Evolutionary conservation across 257 asterid genomes (phyloP), one percentile per base, ranked within the genome.

Genomic region (Nicotiana knightiana): DNA sequence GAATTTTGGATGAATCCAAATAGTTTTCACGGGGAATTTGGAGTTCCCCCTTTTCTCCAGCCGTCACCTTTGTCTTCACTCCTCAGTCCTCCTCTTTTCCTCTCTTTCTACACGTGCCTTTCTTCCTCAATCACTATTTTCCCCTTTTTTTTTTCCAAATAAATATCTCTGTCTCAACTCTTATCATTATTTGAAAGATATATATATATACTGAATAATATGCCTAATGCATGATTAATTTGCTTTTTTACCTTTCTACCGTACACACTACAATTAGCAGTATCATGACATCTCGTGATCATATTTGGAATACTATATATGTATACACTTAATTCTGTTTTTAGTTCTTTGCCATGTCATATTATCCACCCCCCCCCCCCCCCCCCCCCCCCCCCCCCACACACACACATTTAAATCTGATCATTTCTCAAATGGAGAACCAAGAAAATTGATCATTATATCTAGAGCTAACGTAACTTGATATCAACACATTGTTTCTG

Each of bases 21-120:
- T 64, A 18, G 81, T 84, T 93, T 91, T 94, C 98, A 94, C 97
- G 98, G 98, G 98, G 91, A 90, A 83, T 90, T 90, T 92, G 97
- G 97, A 90, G 89, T 92, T 85, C 92, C 86, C 88, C 89, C 90
- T 81, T 80, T 80, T 64, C 77, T 80, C 76, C 83, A 80, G 83
- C 83, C 83, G 83, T 80, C 83, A 80, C 76, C 76, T 80, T 80
- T 80, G 83, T 80, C 83, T 80, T 67, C 43, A 80, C 83, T 48
- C 63, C 55, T 71, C 79, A 46, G 61, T 71, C 61, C 83, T 82
- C 85, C 71, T 82, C 59, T 76, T 85, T 78, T 85, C 62, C 80
- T 82, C 85, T 73, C 85, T 73, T 30, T 87, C 88, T 77, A 87
- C 83, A 90, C 89, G 95, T 92, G 97, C 95, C 94, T 83, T 39